A percentile compares a stretch with the other conserved stretches of the same genome.
Conservation (phyloP, 1,284 basidiomycete genomes). For the Phlebopus sp. region DNA sequence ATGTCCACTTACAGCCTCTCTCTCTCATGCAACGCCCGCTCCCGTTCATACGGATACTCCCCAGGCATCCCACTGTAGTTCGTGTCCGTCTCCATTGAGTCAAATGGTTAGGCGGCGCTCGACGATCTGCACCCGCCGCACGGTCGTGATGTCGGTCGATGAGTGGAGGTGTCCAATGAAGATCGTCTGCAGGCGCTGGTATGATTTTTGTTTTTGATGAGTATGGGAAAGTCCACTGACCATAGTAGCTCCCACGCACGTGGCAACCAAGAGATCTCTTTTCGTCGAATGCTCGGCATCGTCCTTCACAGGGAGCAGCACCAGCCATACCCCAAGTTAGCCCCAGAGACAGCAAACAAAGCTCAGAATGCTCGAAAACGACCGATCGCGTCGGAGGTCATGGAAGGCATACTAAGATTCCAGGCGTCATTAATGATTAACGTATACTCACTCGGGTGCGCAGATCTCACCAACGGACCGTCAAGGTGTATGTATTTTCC, state of each 20-base stretch:
- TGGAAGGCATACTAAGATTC: too few relatives aligned
- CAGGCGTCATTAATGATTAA: too few relatives aligned
- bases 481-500: too few relatives aligned
- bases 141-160: neutral
- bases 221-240: constrained; percentile 1
- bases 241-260: constrained; percentile 8
- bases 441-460: too few relatives aligned
- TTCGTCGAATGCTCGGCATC: neutral
- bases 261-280: constrained; percentile 1
- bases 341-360: too few relatives aligned
- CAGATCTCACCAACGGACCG: too few relatives aligned
- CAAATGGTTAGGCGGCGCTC: neutral
- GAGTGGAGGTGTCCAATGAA: neutral
- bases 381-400: too few relatives aligned
- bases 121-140: too few relatives aligned
- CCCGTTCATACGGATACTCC: constrained; percentile 31
- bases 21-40: constrained; percentile 24
- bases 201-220: neutral
- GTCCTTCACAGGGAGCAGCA: neutral
- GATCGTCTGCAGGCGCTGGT: neutral
- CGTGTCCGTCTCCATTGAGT: constrained; percentile 22
- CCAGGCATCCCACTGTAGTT: constrained; percentile 23
- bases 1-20: constrained; percentile 28
- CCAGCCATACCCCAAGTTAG: too few relatives aligned
- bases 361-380: too few relatives aligned